Evolutionary conservation across 805 yeast genomes (phyloP), one percentile per base, ranked within the genome.

Genomic region (Nadsonia fulvescens): DNA sequence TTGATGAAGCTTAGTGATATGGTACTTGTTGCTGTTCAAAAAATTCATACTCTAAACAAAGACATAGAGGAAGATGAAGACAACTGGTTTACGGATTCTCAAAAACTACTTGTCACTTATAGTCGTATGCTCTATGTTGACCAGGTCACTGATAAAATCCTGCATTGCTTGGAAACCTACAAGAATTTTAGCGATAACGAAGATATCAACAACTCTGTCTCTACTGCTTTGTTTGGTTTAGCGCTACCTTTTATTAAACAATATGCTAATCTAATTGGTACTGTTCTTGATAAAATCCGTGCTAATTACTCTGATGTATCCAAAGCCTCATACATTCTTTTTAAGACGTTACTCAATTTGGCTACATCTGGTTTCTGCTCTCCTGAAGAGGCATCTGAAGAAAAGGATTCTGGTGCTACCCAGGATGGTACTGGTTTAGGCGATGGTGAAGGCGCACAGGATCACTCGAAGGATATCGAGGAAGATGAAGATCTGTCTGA

Each of bases 391-490:
- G 75, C 76, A 5, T 61, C 63, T 9, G 74, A 71, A 29, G 66
- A 71, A 30, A 69, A 66, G 33, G 66, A 66, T 10, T 59, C 64
- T 25, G 62, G 62, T 24, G 62, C 75, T 28, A 46, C 73, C 32
- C 74, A 75, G 21, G 89, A 78, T 22, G 96, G 95, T 23, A 78
- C 93, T 5, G 92, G 92, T 5, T 54, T 78, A 12, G 98, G 98
- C 18, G 89, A 86, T 40, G 98, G 96, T 13, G 71, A 65, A 29
- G 96, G 94, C 36, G 93, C 76, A 2, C 61, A 68, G 14, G 73
- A 76, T 39, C 67, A 75, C 38, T 68, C 86, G 0, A 73, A 81
- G 27, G 92, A 82, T 43, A 75, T 74, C 25, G 94, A 74, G 35
- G 91, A 83, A 28, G 94, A 83, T 37, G 94, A 82, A 34, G 93